Evolutionary conservation across 257 asterid species (phyloP).

Genomic region (Coffea canephora): DNA sequence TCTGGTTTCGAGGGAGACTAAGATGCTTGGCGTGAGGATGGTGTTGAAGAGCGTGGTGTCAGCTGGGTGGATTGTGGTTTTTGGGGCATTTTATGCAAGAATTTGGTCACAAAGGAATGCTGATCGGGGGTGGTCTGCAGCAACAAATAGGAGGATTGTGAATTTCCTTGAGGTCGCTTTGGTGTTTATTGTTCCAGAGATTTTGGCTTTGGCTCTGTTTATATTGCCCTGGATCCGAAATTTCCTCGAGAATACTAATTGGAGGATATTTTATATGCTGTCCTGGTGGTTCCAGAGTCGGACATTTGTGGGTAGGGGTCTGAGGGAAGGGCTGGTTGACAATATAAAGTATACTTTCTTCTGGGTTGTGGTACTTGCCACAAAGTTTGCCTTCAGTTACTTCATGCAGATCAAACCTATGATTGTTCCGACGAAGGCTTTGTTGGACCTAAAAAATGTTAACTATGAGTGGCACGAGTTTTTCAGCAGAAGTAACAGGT

Average conservation of each 20-base stretch:
- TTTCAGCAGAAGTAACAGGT: conserved; percentile 67
- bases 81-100: conserved; percentile 73
- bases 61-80: conserved; percentile 81
- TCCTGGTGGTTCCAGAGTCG: conserved; percentile 99
- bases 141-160: conserved; percentile 46
- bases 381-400: conserved; percentile 87
- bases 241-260: conserved; percentile 83
- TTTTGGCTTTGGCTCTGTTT: conserved; percentile 73
- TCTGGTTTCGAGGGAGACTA: conserved; percentile 88
- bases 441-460: conserved; percentile 49
- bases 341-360: conserved; percentile 76
- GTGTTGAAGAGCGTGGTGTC: conserved; percentile 72
- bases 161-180: conserved; percentile 72
- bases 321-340: conserved; percentile 94
- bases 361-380: conserved; percentile 82
- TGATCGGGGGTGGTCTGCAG: conserved; percentile 52
- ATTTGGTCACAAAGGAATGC: conserved; percentile 63
- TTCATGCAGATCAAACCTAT: conserved; percentile 95
- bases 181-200: conserved; percentile 77
- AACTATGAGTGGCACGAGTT: conserved; percentile 83
- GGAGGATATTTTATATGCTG: conserved; percentile 81
- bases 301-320: conserved; percentile 91
- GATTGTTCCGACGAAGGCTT: conserved; percentile 77
- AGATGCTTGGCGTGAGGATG: conserved; percentile 78
- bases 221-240: conserved; percentile 87